Conservation (phyloP, 2,329 filamentous ascomycete species). For the Xylaria sp. region DNA sequence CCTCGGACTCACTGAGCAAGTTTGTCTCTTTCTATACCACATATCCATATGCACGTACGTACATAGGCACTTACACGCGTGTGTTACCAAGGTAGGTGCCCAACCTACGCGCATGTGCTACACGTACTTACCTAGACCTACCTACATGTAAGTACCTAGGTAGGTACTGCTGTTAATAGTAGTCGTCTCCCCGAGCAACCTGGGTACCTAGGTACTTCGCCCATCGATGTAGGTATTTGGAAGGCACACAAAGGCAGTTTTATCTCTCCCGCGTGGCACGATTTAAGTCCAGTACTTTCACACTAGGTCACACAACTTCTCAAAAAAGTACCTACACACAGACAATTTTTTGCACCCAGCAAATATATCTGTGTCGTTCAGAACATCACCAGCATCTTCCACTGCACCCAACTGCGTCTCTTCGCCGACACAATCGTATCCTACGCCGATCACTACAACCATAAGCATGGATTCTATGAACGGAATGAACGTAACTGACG, state of each 20-base stretch:
- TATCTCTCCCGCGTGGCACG: background rate
- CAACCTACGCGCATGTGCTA: too few species aligned
- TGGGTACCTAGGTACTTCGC: too few species aligned
- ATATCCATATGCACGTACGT: too few species aligned
- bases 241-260: background rate
- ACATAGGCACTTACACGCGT: too few species aligned
- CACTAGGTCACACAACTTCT: background rate
- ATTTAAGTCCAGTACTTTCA: background rate
- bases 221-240: background rate
- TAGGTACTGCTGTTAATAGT: too few species aligned
- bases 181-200: too few species aligned
- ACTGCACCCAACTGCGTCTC: background rate
- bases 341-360: background rate
- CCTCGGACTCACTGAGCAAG: too few species aligned
- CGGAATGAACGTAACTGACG: slow-evolving; percentile 22
- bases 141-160: too few species aligned
- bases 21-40: too few species aligned
- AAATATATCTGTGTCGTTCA: background rate
- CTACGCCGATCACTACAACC: slow-evolving; percentile 21
- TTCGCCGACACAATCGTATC: background rate
- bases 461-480: background rate
- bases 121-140: too few species aligned
- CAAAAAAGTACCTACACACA: background rate
- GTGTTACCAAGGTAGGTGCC: too few species aligned
- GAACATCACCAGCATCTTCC: background rate